Conservation (phyloP, 1,139 yeast species). For the Geotrichum phurueaensis region DNA sequence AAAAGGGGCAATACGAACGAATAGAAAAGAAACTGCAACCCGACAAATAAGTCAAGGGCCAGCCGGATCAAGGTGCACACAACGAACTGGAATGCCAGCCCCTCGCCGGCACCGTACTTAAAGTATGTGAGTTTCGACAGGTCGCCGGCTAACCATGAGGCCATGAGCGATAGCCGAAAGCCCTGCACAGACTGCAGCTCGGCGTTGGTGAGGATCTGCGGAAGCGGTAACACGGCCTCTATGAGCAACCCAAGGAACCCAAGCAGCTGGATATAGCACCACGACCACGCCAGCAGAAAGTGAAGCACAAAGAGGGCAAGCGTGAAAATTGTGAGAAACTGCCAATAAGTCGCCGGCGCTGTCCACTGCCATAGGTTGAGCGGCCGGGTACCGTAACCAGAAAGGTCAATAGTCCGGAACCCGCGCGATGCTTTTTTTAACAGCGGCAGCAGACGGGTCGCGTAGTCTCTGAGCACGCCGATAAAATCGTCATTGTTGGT, state of each 20-base stretch:
- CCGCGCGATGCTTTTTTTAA: not conserved
- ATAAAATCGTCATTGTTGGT: not conserved
- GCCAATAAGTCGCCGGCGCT: constrained; percentile 57
- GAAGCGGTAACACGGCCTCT: constrained; percentile 80
- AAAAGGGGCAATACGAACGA: constrained; percentile 1
- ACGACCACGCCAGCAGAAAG: constrained; percentile 38
- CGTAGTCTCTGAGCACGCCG: not conserved
- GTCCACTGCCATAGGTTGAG: constrained; percentile 84
- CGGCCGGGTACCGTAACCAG: constrained; percentile 43
- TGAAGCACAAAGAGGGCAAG: constrained; percentile 43
- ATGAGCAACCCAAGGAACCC: constrained; percentile 70
- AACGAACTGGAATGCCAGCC: constrained; percentile 59
- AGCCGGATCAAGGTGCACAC: constrained; percentile 80
- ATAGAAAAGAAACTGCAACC: constrained; percentile 65
- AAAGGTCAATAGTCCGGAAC: not conserved
- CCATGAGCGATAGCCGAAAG: constrained; percentile 63
- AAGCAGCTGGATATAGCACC: constrained; percentile 49
- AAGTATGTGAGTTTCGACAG: constrained; percentile 68
- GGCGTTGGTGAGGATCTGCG: constrained; percentile 71
- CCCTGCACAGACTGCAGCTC: constrained; percentile 68
- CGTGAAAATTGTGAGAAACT: constrained; percentile 50
- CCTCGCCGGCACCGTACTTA: constrained; percentile 60
- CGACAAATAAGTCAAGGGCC: constrained; percentile 66
- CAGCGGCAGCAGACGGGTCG: not conserved
- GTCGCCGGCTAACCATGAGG: constrained; percentile 90